These are phyloP conservation scores for Ceratocystis ficicola DNA, from an alignment of 2,329 filamentous ascomycete species.

Conservation along the genomic window DNA sequence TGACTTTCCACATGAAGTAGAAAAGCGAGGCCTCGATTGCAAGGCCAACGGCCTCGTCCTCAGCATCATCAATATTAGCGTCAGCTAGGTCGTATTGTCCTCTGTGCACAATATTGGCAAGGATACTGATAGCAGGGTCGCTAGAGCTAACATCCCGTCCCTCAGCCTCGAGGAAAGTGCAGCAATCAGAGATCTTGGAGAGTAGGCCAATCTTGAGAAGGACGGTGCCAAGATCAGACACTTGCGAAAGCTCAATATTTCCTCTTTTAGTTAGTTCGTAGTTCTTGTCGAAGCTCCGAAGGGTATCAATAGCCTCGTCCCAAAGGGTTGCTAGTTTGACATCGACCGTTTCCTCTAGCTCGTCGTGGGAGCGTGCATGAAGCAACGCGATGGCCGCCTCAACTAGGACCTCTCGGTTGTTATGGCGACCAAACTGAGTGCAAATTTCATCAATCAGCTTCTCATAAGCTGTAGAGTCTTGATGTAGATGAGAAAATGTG, in stretches of 20 bases:
- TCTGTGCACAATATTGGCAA: conserved; percentile 61
- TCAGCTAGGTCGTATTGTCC: conserved; percentile 58
- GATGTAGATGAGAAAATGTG: conserved; percentile 75
- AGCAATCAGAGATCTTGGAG: conserved; percentile 65
- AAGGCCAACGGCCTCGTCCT: conserved; percentile 65
- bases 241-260: conserved; percentile 50
- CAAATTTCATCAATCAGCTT: conserved; percentile 81
- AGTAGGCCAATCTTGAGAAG: conserved; percentile 72
- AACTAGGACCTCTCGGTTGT: conserved; percentile 68
- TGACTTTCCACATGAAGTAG: conserved; percentile 92
- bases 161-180: conserved; percentile 57
- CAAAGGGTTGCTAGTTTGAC: conserved; percentile 69
- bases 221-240: conserved; percentile 60
- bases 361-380: conserved; percentile 74
- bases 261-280: conserved; percentile 61
- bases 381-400: conserved; percentile 74
- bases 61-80: conserved; percentile 59
- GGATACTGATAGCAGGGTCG: conserved; percentile 49
- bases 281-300: conserved; percentile 58
- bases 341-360: conserved; percentile 75
- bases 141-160: conserved; percentile 38
- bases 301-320: conserved; percentile 66
- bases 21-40: conserved; percentile 67
- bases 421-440: conserved; percentile 87
- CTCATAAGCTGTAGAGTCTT: conserved; percentile 69